Evolutionary conservation across 352 stramenopile genomes (phyloP), one percentile per base, ranked within the genome.

Genomic region (Phytophthora chlamydospora): DNA sequence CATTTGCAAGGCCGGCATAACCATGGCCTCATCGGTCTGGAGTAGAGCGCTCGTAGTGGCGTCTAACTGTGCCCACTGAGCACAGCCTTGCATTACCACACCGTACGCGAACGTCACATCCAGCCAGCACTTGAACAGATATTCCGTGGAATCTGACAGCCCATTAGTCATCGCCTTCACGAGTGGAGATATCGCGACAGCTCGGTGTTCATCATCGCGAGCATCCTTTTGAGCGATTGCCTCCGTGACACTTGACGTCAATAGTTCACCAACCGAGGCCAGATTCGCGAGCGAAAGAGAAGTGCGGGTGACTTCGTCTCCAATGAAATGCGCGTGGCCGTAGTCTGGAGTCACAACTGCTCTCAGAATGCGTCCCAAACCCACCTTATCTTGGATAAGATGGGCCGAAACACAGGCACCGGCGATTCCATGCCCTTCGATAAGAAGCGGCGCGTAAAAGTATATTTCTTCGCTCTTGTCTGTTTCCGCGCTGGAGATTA

Each of bases 361-460:
- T 62, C 73, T 83, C 24, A 93, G 42, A 16, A 94, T 80, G 36
- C 85, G 78, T 32, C 73, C 71, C 35, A 92, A 64, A 2, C 74
- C 85, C 29, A 92, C 73, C 49, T 90, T 92, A 59, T 94, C 83
- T 67, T 89, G 72, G 29, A 90, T 71, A 2, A 94, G 50, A 43
- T 87, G 69, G 31, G 68, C 74, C 4, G 68, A 70, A 19, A 94
- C 51, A 12, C 76, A 75, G 21, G 73, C 63, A 17, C 81, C 79
- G 33, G 78, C 83, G n/a, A 92, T 71, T 8, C 51, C 62, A 65
- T 90, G 82, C 3, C 82, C 84, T 52, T 96, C 78, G 3, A 96
- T 61, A 38, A 88, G 66, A 11, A 96, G 62, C 17, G 80, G 75
- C 0, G 85, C 81, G 52, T 90, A 91, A 24, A 91, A 79, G 6